A percentile compares a stretch with the other conserved stretches of the same genome.
Conservation (phyloP, 1,284 basidiomycete genomes). For the Stygiomarasmius scandens region DNA sequence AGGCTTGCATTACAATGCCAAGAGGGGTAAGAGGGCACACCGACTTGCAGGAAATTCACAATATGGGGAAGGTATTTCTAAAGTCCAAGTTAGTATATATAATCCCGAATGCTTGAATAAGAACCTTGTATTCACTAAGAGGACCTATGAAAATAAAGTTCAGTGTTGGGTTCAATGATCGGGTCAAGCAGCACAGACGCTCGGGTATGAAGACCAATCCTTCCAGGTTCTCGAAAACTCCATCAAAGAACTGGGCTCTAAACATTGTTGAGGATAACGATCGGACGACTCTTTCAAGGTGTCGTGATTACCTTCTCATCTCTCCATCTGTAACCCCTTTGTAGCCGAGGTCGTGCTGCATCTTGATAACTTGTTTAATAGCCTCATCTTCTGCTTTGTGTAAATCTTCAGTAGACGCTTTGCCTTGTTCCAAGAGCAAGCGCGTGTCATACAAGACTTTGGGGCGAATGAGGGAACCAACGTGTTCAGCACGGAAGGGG, state of each 20-base stretch:
- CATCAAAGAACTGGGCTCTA: conserved; percentile 61
- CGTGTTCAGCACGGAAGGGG: conserved; percentile 58
- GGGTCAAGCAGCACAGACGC: conserved; percentile 38
- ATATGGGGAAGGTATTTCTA: conserved; percentile 55
- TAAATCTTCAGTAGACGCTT: conserved; percentile 45
- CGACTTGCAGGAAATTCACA: conserved; percentile 39
- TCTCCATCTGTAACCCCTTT: conserved; percentile 67
- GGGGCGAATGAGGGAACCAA: conserved; percentile 65
- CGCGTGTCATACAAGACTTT: conserved; percentile 51
- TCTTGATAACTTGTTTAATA: conserved; percentile 50
- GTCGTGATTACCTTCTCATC: conserved; percentile 40
- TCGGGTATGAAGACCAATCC: conserved; percentile 62
- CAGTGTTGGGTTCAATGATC: conserved; percentile 11
- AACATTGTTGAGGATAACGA: conserved; percentile 5
- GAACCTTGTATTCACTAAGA: conserved; percentile 46
- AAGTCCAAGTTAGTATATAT: conserved; percentile 3
- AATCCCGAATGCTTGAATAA: background rate
- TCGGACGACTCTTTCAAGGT: background rate
- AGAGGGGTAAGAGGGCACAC: conserved; percentile 47
- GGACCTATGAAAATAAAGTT: conserved; percentile 31
- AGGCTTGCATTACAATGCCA: conserved; percentile 51
- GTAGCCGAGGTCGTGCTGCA: conserved; percentile 55
- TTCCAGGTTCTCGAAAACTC: conserved; percentile 62
- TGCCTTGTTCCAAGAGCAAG: conserved; percentile 40
- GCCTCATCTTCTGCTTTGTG: conserved; percentile 54